A percentile compares a stretch with the other conserved stretches of the same genome.
Evolutionary conservation across 345 rosid species (phyloP).

Genomic region (Aquilaria sinensis): DNA sequence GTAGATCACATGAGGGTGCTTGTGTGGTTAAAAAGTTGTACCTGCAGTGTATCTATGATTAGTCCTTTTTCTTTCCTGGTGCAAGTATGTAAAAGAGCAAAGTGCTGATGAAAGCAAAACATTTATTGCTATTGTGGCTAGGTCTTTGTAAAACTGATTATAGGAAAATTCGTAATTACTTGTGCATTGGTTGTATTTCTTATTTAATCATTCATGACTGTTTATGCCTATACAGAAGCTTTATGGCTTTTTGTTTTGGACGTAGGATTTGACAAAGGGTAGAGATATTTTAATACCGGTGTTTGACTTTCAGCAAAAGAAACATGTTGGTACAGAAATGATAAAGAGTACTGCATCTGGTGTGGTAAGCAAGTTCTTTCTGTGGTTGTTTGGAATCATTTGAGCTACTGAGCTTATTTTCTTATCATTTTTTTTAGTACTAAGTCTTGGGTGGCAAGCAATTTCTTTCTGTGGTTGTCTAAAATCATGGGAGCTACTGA

Average conservation of each 20-base stretch:
- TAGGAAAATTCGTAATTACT: no score
- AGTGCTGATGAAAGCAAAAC: no score
- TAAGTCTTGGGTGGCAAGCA: slow-evolving; percentile 76
- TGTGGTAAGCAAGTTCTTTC: slow-evolving; percentile 47
- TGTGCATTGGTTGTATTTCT: no score
- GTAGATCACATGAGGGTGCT: no score
- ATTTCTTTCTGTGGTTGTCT: slow-evolving; percentile 6
- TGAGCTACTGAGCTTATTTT: slow-evolving; percentile 11
- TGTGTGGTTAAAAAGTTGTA: no score
- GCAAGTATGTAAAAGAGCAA: no score
- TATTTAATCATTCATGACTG: no score
- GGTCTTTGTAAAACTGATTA: no score
- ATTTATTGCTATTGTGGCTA: no score
- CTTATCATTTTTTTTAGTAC: slow-evolving; percentile 21
- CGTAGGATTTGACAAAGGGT: slow-evolving; percentile 73
- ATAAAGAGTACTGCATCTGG: slow-evolving; percentile 66
- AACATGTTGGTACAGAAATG: slow-evolving; percentile 42
- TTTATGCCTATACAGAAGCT: background rate
- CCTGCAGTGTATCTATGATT: no score
- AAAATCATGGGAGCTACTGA: slow-evolving; percentile 15
- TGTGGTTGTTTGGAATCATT: slow-evolving; percentile 13
- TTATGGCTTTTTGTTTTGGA: slow-evolving; percentile 17
- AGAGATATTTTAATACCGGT: slow-evolving; percentile 69
- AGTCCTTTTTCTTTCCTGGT: no score
- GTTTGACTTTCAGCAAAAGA: slow-evolving; percentile 90